A percentile compares a stretch with the other conserved stretches of the same genome.
These are phyloP conservation scores for Pichia heedii DNA, from an alignment of 805 yeast genomes.

Conservation along the genomic window DNA sequence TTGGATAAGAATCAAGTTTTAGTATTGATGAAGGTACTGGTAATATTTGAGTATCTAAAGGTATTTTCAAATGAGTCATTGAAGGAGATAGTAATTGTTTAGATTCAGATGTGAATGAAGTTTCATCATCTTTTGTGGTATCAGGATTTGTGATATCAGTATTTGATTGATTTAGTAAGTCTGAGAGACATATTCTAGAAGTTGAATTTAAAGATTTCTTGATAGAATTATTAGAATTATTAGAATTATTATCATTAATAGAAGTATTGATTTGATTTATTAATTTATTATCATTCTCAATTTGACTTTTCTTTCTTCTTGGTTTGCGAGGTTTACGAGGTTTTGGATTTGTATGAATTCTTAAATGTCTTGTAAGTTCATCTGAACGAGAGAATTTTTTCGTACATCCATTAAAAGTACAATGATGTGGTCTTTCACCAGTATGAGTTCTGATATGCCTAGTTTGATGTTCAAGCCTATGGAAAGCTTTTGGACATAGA, in stretches of 20 bases:
- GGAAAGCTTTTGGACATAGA: slow-evolving; percentile 65
- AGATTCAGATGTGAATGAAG: background rate
- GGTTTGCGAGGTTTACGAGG: slow-evolving; percentile 44
- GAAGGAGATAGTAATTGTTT: background rate
- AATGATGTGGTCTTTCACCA: slow-evolving; percentile 75
- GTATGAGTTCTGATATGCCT: slow-evolving; percentile 75
- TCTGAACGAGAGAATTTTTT: slow-evolving; percentile 64
- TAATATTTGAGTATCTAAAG: background rate
- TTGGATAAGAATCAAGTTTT: slow-evolving; percentile 13
- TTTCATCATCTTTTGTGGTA: background rate
- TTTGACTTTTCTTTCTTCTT: slow-evolving; percentile 14
- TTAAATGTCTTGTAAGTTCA: slow-evolving; percentile 63
- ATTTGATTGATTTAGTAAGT: too few species aligned
- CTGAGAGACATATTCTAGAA: too few species aligned
- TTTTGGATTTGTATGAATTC: slow-evolving; percentile 67
- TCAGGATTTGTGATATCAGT: too few species aligned
- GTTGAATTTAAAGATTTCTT: too few species aligned
- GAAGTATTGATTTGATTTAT: too few species aligned
- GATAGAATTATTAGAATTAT: background rate
- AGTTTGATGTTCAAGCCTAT: slow-evolving; percentile 68
- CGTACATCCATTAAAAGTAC: slow-evolving; percentile 61
- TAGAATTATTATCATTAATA: background rate
- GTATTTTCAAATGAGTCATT: too few species aligned
- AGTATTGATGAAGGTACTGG: slow-evolving; percentile 2
- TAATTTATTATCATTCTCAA: slow-evolving; percentile 8